These are phyloP conservation scores for Entomophthora muscae DNA, from an alignment of 371 early-diverging fungal species.

Conservation along the genomic window DNA sequence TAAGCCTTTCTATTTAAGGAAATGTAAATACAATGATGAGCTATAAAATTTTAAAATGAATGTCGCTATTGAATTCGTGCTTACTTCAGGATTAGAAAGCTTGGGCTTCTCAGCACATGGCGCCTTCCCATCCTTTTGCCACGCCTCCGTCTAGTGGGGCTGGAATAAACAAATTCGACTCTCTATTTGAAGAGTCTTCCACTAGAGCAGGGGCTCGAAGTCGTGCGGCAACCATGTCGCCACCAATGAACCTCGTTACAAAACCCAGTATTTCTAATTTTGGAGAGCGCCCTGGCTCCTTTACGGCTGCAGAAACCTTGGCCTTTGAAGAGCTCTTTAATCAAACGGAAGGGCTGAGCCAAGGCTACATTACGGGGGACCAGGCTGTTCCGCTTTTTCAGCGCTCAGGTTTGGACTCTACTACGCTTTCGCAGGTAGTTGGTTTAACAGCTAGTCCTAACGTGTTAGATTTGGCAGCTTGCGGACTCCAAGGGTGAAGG, in stretches of 20 bases:
- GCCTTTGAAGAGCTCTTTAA: neutral
- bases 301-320: neutral
- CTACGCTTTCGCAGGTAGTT: slow-evolving; percentile 41
- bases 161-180: neutral
- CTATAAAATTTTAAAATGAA: too few relatives aligned
- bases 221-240: neutral
- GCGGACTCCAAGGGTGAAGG: slow-evolving; percentile 64
- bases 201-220: neutral
- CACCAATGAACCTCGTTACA: neutral
- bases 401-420: slow-evolving; percentile 48
- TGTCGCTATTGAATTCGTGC: too few relatives aligned
- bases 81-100: too few relatives aligned
- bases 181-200: neutral
- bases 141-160: neutral
- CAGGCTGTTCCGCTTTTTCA: slow-evolving; percentile 62
- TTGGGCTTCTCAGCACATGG: too few relatives aligned
- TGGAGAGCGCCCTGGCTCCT: neutral
- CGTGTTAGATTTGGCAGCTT: slow-evolving; percentile 59
- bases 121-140: neutral
- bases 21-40: too few relatives aligned
- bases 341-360: slow-evolving; percentile 12
- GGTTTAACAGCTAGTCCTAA: neutral
- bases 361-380: slow-evolving; percentile 49
- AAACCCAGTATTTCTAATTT: neutral
- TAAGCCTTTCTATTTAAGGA: too few relatives aligned